A percentile compares a stretch with the other conserved stretches of the same genome.
Evolutionary conservation across 371 early-diverging fungal genomes (phyloP).

Genomic region (Mortierella sp.): DNA sequence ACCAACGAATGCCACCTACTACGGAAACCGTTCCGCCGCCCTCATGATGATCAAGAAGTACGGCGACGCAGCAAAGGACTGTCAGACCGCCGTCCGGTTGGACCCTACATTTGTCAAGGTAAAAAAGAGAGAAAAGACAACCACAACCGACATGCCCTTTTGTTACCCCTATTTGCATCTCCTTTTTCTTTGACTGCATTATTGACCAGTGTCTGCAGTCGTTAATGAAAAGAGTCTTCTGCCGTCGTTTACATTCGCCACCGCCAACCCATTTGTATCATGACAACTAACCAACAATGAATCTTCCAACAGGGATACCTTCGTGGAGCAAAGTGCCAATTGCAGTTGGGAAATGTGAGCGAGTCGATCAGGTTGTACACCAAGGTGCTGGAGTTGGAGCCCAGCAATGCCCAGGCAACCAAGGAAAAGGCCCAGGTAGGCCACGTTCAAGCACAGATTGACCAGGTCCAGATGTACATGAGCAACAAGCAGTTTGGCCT

Average conservation of each 20-base stretch:
- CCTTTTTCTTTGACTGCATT: not conserved
- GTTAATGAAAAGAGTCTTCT: too few relatives aligned
- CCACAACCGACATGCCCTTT: not conserved
- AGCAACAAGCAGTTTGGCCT: conserved; percentile 68
- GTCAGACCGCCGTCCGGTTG: conserved; percentile 71
- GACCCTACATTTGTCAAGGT: conserved; percentile 79
- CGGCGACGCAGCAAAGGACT: conserved; percentile 78
- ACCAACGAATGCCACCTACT: conserved; percentile 76
- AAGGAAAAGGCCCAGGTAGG: conserved; percentile 64
- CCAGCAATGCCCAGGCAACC: conserved; percentile 60
- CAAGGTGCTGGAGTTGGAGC: conserved; percentile 61
- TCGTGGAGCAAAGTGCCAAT: conserved; percentile 81
- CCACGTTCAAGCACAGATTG: conserved; percentile 68
- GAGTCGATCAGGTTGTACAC: conserved; percentile 65
- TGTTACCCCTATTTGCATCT: not conserved
- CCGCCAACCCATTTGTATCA: too few relatives aligned
- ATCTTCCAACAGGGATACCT: conserved; percentile 61
- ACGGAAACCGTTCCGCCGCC: conserved; percentile 88
- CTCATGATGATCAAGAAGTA: conserved; percentile 78
- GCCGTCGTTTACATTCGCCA: too few relatives aligned
- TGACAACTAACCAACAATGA: not conserved
- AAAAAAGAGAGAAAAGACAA: not conserved
- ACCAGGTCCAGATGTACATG: conserved; percentile 69
- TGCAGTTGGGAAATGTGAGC: conserved; percentile 73
- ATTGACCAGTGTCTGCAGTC: too few relatives aligned